Percentiles rank a stretch among this genome's conserved stretches.
phyloP scores from a whole-genome alignment of 768 basidiomycete species.

The Paxillus rubicundulus region DNA sequence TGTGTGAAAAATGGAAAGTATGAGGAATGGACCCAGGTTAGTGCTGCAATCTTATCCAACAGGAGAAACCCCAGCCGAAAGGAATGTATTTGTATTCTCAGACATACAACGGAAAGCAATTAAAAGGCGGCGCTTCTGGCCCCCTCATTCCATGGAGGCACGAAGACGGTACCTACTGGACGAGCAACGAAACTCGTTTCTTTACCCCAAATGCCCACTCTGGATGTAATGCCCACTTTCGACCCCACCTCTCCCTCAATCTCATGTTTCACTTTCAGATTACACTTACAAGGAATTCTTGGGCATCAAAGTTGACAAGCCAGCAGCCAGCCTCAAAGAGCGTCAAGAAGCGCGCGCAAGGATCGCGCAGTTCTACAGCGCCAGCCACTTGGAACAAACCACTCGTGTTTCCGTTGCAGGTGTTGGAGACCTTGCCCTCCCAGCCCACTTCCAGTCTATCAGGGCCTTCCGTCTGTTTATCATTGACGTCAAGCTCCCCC shows the following conservation, averaged over 20 bases:
- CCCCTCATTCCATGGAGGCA: constrained; percentile 24
- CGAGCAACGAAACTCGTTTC: constrained; percentile 22
- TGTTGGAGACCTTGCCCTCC: constrained; percentile 5
- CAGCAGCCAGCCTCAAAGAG: constrained; percentile 9
- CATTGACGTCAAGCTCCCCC: constrained; percentile 22
- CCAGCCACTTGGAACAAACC: not conserved
- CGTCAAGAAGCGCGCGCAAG: constrained; percentile 19
- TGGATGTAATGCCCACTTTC: constrained; percentile 14
- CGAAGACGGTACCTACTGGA: constrained; percentile 22
- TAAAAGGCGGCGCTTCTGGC: constrained; percentile 15
- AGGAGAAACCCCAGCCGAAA: constrained; percentile 5
- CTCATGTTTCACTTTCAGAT: constrained; percentile 10
- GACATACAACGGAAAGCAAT: constrained; percentile 21
- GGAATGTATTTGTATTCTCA: constrained; percentile 22
- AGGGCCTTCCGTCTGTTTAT: constrained; percentile 24
- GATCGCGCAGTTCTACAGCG: constrained; percentile 23
- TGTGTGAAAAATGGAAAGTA: constrained; percentile 9
- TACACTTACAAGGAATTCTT: constrained; percentile 27
- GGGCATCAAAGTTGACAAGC: constrained; percentile 25
- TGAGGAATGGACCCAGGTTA: constrained; percentile 24
- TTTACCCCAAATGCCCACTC: constrained; percentile 15
- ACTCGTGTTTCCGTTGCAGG: constrained; percentile 5
- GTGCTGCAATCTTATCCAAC: not conserved
- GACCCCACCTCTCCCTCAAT: not conserved
- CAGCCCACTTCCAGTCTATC: constrained; percentile 15